Evolutionary conservation across 805 yeast species (phyloP), one percentile per base, ranked within the genome.

Genomic region (Metschnikowia dekortorum): DNA sequence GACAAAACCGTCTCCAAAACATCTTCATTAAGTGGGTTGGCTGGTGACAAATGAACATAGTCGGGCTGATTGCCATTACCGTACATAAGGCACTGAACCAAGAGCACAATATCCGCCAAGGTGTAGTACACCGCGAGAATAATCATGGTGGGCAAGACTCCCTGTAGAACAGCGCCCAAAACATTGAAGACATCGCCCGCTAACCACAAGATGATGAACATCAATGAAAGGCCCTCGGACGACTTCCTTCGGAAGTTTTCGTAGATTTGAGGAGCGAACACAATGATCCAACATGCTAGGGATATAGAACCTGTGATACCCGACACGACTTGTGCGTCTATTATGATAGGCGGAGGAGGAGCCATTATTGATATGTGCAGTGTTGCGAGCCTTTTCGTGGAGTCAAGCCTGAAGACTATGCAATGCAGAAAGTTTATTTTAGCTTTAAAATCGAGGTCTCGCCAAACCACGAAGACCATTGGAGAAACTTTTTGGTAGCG

Each of bases 281-380:
- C 99, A 44, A 94, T 91, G 52, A 94, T 85, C 99, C 99, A 92
- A 66, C 97, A 94, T 13, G 97, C 96, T 43, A 92, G 81, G 16
- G 98, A 92, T 34, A 94, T 89, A 10, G 96, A 89, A 52, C 86
- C 88, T 16, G 87, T 82, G 49, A 87, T 85, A 6, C 92, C 94
- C 61, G 89, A 82, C 16, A 87, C 81, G 14, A 87, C 87, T 55
- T 81, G 81, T 14, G 88, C 83, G 56, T 82, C 85, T 48, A 84
- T 71, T 30, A 79, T 76, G 26, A 84, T 76, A 2, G 90, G 87
- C 28, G 83, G 83, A 34, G 85, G 85, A 26, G 85, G 85, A 4
- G 83, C 80, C 81, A 69, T 51, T 14, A 28, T 10, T 5, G 13
- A 41, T 10, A 18, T 18, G n/a, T 18, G 30, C 37, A 11, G 30